phyloP scores from a whole-genome alignment of 2,329 filamentous ascomycete species.

The Zelopaecilomyces penicillatus region DNA sequence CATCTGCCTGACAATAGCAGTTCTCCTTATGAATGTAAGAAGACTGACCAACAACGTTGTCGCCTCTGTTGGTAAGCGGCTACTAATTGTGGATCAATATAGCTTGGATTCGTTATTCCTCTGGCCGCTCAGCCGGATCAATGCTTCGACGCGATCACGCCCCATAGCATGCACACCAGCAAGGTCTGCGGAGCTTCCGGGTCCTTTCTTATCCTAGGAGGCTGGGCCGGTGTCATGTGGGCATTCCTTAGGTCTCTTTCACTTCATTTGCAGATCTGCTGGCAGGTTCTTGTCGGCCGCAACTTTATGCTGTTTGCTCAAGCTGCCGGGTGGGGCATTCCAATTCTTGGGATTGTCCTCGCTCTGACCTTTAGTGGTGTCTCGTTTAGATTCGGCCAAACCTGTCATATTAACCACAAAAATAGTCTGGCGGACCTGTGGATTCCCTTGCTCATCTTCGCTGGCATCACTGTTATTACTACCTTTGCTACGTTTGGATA shows the following conservation, averaged over 20 bases:
- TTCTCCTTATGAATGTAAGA: constrained; percentile 72
- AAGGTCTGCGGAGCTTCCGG: constrained; percentile 82
- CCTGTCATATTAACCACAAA: constrained; percentile 89
- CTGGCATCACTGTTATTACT: constrained; percentile 65
- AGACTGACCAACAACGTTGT: background rate
- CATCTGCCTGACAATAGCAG: constrained; percentile 70
- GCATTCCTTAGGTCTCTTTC: constrained; percentile 83
- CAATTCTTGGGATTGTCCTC: constrained; percentile 63
- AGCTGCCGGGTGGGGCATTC: constrained; percentile 74
- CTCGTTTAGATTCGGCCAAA: constrained; percentile 84
- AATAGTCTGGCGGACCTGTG: constrained; percentile 80
- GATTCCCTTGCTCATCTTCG: constrained; percentile 77
- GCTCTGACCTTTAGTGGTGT: constrained; percentile 82
- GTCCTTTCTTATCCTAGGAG: constrained; percentile 75
- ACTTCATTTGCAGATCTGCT: constrained; percentile 95
- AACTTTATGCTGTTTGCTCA: constrained; percentile 86
- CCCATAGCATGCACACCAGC: constrained; percentile 80
- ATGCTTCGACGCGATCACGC: constrained; percentile 86
- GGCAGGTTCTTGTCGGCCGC: constrained; percentile 82
- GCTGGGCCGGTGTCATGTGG: constrained; percentile 80
- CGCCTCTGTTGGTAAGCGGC: background rate
- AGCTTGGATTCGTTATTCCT: constrained; percentile 88
- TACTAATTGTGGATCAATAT: constrained; percentile 13
- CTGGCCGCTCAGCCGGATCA: constrained; percentile 69
- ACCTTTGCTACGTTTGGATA: constrained; percentile 84